These are phyloP conservation scores for Gossypium lobatum DNA, from an alignment of 441 rosid species.

Conservation along the genomic window DNA sequence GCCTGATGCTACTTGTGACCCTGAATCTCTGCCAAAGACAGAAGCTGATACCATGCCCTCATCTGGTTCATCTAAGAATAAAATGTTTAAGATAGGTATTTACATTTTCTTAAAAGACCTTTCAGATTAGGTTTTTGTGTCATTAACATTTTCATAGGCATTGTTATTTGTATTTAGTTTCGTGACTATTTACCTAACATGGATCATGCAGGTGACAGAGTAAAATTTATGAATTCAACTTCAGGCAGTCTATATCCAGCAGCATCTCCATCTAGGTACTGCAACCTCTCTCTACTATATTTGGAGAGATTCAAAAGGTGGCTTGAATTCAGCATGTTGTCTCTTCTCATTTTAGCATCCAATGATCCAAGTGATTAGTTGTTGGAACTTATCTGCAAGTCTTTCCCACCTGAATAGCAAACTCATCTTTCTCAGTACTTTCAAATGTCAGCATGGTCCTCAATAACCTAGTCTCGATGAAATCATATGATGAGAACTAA, in stretches of 20 bases:
- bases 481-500: neutral
- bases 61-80: conserved; percentile 42
- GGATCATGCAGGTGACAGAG: conserved; percentile 68
- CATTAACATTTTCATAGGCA: conserved; percentile 8
- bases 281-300: conserved; percentile 5
- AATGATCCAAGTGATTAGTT: conserved; percentile 2
- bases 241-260: conserved; percentile 39
- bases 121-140: conserved; percentile 9
- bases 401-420: conserved; percentile 1
- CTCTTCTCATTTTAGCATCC: conserved; percentile 9
- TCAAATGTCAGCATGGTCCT: neutral
- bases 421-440: neutral
- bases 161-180: conserved; percentile 14
- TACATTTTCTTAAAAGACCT: conserved; percentile 5
- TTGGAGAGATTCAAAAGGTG: conserved; percentile 7
- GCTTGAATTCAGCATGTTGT: neutral
- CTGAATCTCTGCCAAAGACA: conserved; percentile 49
- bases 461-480: neutral
- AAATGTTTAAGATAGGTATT: conserved; percentile 56
- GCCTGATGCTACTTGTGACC: conserved; percentile 37
- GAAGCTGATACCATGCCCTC: conserved; percentile 48
- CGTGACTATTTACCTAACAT: conserved; percentile 19
- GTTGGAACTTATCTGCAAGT: neutral
- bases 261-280: conserved; percentile 46
- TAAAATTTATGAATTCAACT: conserved; percentile 44